Conservation (phyloP, 306 rosid genomes). For the Cucumis hystrix region DNA sequence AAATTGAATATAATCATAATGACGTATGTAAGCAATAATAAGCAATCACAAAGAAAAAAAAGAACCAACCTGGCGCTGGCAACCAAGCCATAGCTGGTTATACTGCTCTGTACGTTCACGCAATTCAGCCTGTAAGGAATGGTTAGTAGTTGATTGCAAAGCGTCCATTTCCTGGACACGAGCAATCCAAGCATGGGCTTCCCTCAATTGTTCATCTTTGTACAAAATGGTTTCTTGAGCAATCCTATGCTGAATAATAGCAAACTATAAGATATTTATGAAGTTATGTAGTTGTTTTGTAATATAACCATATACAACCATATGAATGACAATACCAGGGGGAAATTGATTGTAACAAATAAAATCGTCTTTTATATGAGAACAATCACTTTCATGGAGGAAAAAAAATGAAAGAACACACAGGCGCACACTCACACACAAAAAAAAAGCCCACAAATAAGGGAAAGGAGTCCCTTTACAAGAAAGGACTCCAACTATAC, state of each 20-base stretch:
- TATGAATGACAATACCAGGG: neutral
- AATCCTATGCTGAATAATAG: conserved; percentile 67
- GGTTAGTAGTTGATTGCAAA: conserved; percentile 74
- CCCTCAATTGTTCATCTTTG: conserved; percentile 86
- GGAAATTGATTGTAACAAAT: neutral
- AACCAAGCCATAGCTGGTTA: conserved; percentile 90
- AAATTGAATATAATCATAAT: neutral
- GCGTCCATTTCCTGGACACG: conserved; percentile 93
- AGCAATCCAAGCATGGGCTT: conserved; percentile 88
- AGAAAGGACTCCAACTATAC: too few species aligned
- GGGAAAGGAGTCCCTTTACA: too few species aligned
- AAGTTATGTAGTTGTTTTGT: neutral
- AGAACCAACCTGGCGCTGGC: conserved; percentile 77
- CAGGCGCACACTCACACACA: too few species aligned
- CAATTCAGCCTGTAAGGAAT: conserved; percentile 76
- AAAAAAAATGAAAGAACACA: neutral
- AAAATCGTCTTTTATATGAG: too few species aligned
- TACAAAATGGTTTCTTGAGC: conserved; percentile 75
- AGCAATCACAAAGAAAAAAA: neutral
- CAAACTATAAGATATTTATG: conserved; percentile 6
- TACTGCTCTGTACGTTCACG: conserved; percentile 86
- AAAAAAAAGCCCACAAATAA: too few species aligned
- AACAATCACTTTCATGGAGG: neutral
- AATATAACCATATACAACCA: neutral
- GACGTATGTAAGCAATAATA: neutral